A percentile compares a stretch with the other conserved stretches of the same genome.
Evolutionary conservation across 768 basidiomycete species (phyloP).

Genomic region (Leccinum broughii): DNA sequence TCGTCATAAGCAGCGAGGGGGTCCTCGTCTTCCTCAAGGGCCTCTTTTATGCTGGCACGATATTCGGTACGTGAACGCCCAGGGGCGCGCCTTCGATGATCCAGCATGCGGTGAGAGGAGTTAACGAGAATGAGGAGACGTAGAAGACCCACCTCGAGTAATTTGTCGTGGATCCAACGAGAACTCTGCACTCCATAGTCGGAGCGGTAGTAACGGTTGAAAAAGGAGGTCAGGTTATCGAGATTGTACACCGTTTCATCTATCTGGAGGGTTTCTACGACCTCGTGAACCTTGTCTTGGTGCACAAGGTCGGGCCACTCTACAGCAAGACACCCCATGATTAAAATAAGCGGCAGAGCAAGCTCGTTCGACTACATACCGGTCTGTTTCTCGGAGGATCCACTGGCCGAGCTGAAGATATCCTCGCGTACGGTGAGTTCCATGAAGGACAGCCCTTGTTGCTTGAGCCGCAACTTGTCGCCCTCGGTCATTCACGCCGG

Average conservation of each 20-base stretch:
- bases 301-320: slow-evolving; percentile 20
- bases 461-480: slow-evolving; percentile 17
- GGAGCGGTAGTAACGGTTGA: slow-evolving; percentile 31
- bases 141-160: slow-evolving; percentile 4
- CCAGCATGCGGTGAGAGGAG: not conserved
- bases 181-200: slow-evolving; percentile 41
- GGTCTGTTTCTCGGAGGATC: not conserved
- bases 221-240: slow-evolving; percentile 39
- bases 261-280: slow-evolving; percentile 3
- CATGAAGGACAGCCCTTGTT: slow-evolving; percentile 14
- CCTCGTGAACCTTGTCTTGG: slow-evolving; percentile 13
- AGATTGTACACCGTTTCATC: slow-evolving; percentile 40
- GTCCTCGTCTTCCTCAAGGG: slow-evolving; percentile 76
- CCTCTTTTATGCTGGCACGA: slow-evolving; percentile 45
- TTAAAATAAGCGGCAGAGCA: not conserved
- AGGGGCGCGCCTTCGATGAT: slow-evolving; percentile 16
- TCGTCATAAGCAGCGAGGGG: slow-evolving; percentile 82
- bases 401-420: not conserved
- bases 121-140: not conserved
- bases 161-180: slow-evolving; percentile 37
- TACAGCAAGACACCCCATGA: not conserved
- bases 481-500: slow-evolving; percentile 22
- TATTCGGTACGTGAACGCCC: slow-evolving; percentile 27
- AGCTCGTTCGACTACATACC: not conserved
- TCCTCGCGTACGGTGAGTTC: slow-evolving; percentile 11